Base-by-base conservation (phyloP, 225 moss, liverwort and hornwort species). In the Straminergon stramineum region DNA sequence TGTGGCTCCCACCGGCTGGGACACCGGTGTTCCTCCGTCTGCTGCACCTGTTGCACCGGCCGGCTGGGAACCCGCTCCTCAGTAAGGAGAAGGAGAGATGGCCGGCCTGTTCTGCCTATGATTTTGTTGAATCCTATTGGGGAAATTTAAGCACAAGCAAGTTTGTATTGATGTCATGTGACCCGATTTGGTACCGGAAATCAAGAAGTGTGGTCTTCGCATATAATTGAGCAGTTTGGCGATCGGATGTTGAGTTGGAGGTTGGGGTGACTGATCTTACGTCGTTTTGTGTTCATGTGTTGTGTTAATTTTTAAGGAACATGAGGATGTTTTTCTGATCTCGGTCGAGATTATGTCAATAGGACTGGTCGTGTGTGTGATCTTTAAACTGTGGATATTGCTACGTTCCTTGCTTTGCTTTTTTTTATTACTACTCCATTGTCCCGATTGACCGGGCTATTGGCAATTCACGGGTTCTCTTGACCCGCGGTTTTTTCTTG, bases 51-150 rank as follows among this genome's bases (percentile, higher is more conserved):
- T 43, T 80, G 89, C 89, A 26, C 89, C 89, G 10, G 89, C 67
- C 22, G 91, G 89, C 23, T 91, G 91, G 91, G 91, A 91, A 66
- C 91, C 91, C 11, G 89, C 91, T 81, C 22, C 91, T 75, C 87
- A 34, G 91, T 89, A n/a, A 91, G 43, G 65, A 35, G 43, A 7
- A 65, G 48, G 48, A 51, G 58, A 87, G 87, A 67, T 87, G 75
- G 21, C 37, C 10, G 62, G 83, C 19, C 56, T 30, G 71, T 10
- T n/a, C 32, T 82, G 75, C 51, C 6, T 39, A 51, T 28, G 75
- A 79, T 84, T 83, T 82, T 71, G 83, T 83, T 55, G 73, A 58
- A 34, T 84, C 41, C 9, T 39, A 35, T 45, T 69, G 84, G 52
- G 41, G 48, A 81, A 60, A n/a, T 81, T 18, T 61, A 7, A 52